Evolutionary conservation across 352 stramenopile species (phyloP), one percentile per base, ranked within the genome.

Genomic region (Phytophthora tubulina): DNA sequence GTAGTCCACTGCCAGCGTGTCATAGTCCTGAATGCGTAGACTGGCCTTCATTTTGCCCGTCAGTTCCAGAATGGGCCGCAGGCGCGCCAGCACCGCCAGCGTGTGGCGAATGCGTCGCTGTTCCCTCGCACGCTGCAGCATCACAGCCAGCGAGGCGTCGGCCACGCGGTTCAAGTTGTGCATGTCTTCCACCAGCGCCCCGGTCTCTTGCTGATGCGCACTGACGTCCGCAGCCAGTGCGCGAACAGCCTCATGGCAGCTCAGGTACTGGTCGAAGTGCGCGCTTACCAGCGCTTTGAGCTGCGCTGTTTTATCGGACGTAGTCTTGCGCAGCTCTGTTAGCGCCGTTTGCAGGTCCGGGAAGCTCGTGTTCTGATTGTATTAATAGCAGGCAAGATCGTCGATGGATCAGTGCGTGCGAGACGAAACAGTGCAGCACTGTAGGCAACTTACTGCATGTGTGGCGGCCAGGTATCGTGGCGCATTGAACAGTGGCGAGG

Each of bases 211-310:
- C 39, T 90, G 70, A 64, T 96, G 89, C 2, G 76, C 45, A 31
- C 76, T 84, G 35, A 94, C 82, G 9, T 94, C 89, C 7, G 90
- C 75, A 1, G 78, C 75, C 21, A 96, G 67, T 11, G 80, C 66
- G 6, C 84, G 84, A 64, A 94, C 87, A 3, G 87, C 79, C 59
- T 96, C 89, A 63, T 96, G 89, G 60, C 87, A 96, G 17, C 82
- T 91, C 42, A 96, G 50, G 30, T 94, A 96, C 67, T 94, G 85
- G 58, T 96, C 89, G 58, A 94, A 96, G 68, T 94, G 89, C 36
- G 84, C 82, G 31, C 80, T 89, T 56, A 94, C 89, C 36, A 96
- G 76, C 9, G 84, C 81, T 63, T 96, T 96, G 44, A 96, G 83
- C 70, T 94, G 89, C 62, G 90, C 81, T 0, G 89, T 96, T 70